Percentiles rank a stretch among this genome's conserved stretches.
Evolutionary conservation across 78 protist species (phyloP).

Genomic region (Paratrimastix pyriformis): DNA sequence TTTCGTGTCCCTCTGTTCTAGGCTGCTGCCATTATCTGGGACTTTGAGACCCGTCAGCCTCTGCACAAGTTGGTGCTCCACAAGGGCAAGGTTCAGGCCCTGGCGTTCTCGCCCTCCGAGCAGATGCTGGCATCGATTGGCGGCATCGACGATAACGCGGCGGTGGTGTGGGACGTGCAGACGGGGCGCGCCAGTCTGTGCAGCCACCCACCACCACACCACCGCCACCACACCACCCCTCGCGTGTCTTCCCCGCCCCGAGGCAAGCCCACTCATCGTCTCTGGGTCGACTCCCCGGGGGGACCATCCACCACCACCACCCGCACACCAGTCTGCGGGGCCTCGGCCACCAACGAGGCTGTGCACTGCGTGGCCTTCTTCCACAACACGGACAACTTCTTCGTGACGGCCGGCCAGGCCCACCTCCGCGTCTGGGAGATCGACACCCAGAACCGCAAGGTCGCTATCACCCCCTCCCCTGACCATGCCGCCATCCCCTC

Average conservation of each 20-base stretch:
- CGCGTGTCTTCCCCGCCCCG: no score
- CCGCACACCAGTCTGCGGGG: conserved; percentile 9
- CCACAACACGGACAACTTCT: neutral
- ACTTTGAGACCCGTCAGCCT: neutral
- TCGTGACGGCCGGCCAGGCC: neutral
- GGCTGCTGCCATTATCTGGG: conserved; percentile 6
- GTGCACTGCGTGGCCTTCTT: neutral
- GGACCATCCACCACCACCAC: no score
- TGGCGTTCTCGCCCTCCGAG: conserved; percentile 5
- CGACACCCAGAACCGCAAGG: neutral
- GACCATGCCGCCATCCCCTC: no score
- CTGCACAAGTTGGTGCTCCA: neutral
- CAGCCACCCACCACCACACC: no score
- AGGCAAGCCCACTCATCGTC: no score
- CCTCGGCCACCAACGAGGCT: neutral
- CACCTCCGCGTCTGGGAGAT: conserved; percentile 14
- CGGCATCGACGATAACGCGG: conserved; percentile 1
- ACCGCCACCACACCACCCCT: no score
- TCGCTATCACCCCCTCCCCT: no score
- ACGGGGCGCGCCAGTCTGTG: neutral
- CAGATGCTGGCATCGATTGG: neutral
- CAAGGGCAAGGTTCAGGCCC: neutral
- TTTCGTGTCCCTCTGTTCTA: neutral
- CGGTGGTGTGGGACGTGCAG: neutral
- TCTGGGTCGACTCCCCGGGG: no score